phyloP scores from a whole-genome alignment of 2,329 filamentous ascomycete genomes.

The Tolypocladium ophioglossoides region DNA sequence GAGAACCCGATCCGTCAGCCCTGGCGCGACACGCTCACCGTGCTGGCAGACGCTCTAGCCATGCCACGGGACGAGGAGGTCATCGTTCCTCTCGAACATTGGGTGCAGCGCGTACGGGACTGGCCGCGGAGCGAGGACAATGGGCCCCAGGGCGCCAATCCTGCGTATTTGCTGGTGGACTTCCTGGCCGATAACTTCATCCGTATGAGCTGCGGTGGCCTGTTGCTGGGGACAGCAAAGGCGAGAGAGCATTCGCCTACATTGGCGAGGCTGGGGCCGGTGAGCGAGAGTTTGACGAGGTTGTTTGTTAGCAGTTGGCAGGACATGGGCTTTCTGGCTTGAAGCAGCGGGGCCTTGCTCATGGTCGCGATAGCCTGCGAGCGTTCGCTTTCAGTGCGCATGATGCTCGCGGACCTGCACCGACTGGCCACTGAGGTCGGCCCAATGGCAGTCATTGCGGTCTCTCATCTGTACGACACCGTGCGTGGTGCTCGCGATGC shows the following conservation, averaged over 20 bases:
- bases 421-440: too few species aligned
- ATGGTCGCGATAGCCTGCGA: too few species aligned
- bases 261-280: not conserved
- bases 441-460: too few species aligned
- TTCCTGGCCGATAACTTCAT: not conserved
- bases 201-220: constrained; percentile 1
- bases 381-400: too few species aligned
- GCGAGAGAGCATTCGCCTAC: constrained; percentile 2
- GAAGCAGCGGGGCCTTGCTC: not conserved
- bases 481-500: too few species aligned
- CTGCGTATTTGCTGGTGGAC: not conserved
- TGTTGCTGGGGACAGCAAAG: not conserved
- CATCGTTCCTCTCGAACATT: constrained; percentile 1
- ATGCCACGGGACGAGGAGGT: not conserved
- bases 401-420: too few species aligned
- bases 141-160: not conserved
- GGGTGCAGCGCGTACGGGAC: not conserved
- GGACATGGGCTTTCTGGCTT: not conserved
- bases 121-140: not conserved
- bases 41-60: not conserved
- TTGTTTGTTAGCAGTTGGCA: not conserved
- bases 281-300: not conserved
- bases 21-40: constrained; percentile 4
- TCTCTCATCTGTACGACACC: too few species aligned
- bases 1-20: constrained; percentile 8